phyloP scores from a whole-genome alignment of 345 rosid genomes.

The Eucalyptus sp. region DNA sequence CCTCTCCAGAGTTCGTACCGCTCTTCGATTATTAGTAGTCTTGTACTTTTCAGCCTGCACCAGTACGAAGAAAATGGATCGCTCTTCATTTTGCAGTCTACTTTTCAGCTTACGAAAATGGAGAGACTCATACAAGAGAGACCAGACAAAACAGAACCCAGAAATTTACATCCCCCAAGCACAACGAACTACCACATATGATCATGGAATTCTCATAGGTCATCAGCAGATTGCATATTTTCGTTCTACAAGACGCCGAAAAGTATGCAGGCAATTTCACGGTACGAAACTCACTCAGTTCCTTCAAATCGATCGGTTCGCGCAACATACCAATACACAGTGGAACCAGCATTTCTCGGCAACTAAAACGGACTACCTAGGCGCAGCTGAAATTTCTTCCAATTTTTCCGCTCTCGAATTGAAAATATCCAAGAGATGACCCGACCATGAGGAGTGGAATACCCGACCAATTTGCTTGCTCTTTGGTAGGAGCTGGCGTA shows the following conservation, averaged over 20 bases:
- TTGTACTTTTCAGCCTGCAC: slow-evolving; percentile 52
- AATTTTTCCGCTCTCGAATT: background rate
- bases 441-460: slow-evolving; percentile 59
- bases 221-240: background rate
- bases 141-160: background rate
- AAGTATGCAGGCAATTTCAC: background rate
- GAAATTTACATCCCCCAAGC: background rate
- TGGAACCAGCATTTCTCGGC: background rate
- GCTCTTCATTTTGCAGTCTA: no score
- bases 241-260: background rate
- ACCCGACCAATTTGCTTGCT: background rate
- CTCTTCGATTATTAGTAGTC: slow-evolving; percentile 63
- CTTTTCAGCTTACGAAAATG: no score
- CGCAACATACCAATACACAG: rapidly evolving
- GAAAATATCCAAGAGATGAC: background rate
- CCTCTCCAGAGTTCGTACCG: slow-evolving; percentile 66
- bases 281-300: background rate
- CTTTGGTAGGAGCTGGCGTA: background rate
- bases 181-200: background rate
- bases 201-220: background rate
- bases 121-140: background rate
- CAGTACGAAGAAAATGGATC: background rate
- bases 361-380: background rate
- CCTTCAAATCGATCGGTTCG: background rate
- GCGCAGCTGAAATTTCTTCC: background rate